These are phyloP conservation scores for Botrytis elliptica DNA, from an alignment of 2,329 filamentous ascomycete species.

Conservation along the genomic window DNA sequence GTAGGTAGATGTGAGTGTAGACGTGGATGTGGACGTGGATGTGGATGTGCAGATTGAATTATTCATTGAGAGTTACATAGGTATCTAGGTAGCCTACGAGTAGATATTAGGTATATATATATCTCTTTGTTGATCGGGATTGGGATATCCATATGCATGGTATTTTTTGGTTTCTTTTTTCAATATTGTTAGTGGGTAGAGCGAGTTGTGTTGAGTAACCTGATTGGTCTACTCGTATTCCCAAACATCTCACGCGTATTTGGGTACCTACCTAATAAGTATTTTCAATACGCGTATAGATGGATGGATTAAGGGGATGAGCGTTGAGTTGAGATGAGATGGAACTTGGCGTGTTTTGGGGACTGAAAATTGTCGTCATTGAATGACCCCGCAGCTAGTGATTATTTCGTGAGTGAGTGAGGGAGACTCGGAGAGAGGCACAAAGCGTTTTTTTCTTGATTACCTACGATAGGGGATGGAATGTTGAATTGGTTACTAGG, in stretches of 20 bases:
- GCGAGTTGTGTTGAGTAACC: neutral
- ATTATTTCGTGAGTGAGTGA: neutral
- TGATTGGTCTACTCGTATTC: neutral
- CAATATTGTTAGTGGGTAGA: neutral
- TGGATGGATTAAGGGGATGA: neutral
- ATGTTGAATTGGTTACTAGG: neutral
- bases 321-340: neutral
- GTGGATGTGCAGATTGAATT: neutral
- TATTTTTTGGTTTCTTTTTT: neutral
- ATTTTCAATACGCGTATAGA: neutral
- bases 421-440: neutral
- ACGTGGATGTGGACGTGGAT: no score
- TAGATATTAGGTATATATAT: no score
- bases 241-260: neutral
- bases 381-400: neutral
- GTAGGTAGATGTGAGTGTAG: neutral
- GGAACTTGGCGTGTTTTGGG: neutral
- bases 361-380: neutral
- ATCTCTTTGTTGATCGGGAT: neutral
- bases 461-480: neutral
- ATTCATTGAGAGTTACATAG: neutral
- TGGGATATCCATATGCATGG: no score
- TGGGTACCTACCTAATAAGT: neutral
- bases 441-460: neutral
- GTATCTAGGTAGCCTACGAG: neutral